A percentile compares a stretch with the other conserved stretches of the same genome.
These are phyloP conservation scores for Byssochlamys sp. DNA, from an alignment of 2,329 filamentous ascomycete genomes.

Conservation along the genomic window DNA sequence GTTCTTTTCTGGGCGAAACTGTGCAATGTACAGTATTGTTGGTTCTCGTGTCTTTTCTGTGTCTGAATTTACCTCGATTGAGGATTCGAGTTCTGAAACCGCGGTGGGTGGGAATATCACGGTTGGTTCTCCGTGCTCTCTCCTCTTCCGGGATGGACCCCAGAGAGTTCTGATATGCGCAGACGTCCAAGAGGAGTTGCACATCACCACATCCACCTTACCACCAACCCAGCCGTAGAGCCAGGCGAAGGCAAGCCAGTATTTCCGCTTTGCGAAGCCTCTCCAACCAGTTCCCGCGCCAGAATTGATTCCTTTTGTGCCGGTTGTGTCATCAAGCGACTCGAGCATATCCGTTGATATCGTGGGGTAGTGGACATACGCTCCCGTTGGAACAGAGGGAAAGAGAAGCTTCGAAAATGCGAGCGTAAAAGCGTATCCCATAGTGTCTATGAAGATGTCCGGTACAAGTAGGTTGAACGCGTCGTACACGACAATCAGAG, in stretches of 20 bases:
- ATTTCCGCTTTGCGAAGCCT: slow-evolving; percentile 63
- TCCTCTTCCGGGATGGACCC: slow-evolving; percentile 43
- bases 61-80: slow-evolving; percentile 59
- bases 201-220: slow-evolving; percentile 88
- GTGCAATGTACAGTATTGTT: slow-evolving; percentile 81
- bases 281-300: slow-evolving; percentile 65
- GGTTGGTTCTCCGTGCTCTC: slow-evolving; percentile 41
- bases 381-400: slow-evolving; percentile 67
- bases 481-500: slow-evolving; percentile 77
- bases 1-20: slow-evolving; percentile 96
- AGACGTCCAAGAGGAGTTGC: slow-evolving; percentile 92
- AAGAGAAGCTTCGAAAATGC: slow-evolving; percentile 77
- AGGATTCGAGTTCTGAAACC: slow-evolving; percentile 69
- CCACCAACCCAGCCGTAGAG: slow-evolving; percentile 76
- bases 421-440: slow-evolving; percentile 91
- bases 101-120: slow-evolving; percentile 89
- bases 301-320: slow-evolving; percentile 66
- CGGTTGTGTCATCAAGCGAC: slow-evolving; percentile 60
- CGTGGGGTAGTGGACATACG: slow-evolving; percentile 95
- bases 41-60: slow-evolving; percentile 63
- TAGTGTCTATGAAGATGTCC: slow-evolving; percentile 91
- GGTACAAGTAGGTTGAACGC: slow-evolving; percentile 85
- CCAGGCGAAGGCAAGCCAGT: slow-evolving; percentile 77
- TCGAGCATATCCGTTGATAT: slow-evolving; percentile 96
- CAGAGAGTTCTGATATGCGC: slow-evolving; percentile 71